Conservation (phyloP, 257 asterid species). For the Echites panduratus region DNA sequence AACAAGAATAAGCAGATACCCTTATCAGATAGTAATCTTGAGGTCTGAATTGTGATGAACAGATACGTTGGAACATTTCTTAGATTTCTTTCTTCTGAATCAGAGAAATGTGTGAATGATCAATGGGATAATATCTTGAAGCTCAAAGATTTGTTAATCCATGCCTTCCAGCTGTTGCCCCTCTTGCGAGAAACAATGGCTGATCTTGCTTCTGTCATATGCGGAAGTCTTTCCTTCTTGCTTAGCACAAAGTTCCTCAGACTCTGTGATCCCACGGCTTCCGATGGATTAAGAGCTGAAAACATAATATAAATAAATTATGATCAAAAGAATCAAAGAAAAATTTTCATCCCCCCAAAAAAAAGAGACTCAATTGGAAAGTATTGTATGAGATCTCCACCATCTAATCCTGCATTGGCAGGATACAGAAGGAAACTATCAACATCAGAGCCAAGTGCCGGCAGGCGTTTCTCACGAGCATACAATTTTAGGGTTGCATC, state of each 20-base stretch:
- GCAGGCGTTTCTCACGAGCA: constrained; percentile 53
- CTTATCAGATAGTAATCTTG: neutral
- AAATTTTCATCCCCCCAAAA: neutral
- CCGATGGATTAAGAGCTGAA: constrained; percentile 44
- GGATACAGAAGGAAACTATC: constrained; percentile 40
- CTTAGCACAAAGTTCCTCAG: constrained; percentile 50
- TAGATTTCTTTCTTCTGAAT: no score
- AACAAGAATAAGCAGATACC: neutral
- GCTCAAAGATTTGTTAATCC: constrained; percentile 49
- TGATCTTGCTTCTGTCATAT: constrained; percentile 27
- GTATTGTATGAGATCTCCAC: constrained; percentile 15
- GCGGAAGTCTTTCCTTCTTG: constrained; percentile 32
- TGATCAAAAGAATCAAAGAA: neutral
- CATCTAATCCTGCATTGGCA: constrained; percentile 33
- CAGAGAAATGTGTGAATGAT: no score
- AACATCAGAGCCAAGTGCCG: constrained; percentile 36
- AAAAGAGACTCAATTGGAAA: neutral
- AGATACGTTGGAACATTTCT: no score
- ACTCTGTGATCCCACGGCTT: constrained; percentile 38
- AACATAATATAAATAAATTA: neutral
- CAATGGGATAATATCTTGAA: constrained; percentile 33
- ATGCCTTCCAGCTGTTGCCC: constrained; percentile 35
- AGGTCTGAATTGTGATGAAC: no score
- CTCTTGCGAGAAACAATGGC: constrained; percentile 20
- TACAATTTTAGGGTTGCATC: constrained; percentile 36